Conservation (phyloP, 2,329 filamentous ascomycete species). For the Coleophoma crateriformis region DNA sequence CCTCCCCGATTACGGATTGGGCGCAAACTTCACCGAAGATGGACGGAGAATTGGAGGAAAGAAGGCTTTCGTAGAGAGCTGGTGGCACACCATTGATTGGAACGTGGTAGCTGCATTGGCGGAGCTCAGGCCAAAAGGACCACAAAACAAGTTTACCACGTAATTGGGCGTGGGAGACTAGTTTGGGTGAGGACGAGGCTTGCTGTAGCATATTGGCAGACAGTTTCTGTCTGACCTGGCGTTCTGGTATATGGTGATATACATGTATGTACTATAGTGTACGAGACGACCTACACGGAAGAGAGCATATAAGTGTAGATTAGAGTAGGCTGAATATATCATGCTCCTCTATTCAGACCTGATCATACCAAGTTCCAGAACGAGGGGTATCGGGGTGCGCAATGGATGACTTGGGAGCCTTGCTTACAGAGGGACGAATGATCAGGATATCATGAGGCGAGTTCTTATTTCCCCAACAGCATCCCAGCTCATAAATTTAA, state of each 20-base stretch:
- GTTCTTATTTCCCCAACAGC: no score
- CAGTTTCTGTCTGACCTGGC: not conserved
- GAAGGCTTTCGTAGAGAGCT: constrained; percentile 65
- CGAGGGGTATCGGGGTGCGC: no score
- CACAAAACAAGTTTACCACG: not conserved
- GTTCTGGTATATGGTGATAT: not conserved
- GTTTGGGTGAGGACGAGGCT: not conserved
- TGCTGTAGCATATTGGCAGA: constrained; percentile 1
- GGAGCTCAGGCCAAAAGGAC: not conserved
- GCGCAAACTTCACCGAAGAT: constrained; percentile 33
- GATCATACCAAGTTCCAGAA: no score
- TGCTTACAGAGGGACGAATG: no score
- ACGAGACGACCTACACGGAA: not conserved
- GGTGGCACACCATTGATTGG: constrained; percentile 93
- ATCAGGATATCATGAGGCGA: no score
- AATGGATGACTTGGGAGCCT: no score
- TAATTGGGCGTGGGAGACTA: not conserved
- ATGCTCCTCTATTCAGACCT: no score
- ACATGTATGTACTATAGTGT: not conserved
- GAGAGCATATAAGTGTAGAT: not conserved
- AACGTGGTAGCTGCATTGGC: constrained; percentile 49
- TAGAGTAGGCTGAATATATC: not conserved
- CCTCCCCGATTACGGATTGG: constrained; percentile 71
- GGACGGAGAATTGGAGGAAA: constrained; percentile 56
- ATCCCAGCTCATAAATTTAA: no score